Evolutionary conservation across 441 rosid species (phyloP).

Genomic region (Aquilaria agallochum): DNA sequence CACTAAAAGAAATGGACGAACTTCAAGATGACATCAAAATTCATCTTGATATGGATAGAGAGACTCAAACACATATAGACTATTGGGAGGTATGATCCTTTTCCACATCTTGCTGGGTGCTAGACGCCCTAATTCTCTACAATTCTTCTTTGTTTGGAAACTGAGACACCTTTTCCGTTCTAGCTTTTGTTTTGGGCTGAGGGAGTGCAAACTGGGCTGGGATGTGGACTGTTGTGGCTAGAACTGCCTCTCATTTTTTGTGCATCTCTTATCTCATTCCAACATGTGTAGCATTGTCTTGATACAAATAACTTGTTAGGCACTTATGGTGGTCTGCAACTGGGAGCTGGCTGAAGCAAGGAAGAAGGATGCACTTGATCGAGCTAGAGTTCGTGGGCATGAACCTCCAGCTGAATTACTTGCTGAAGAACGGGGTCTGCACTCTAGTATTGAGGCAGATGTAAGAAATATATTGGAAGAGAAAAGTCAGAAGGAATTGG

Average conservation of each 20-base stretch:
- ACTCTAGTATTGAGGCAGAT: slow-evolving; percentile 80
- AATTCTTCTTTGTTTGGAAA: no score
- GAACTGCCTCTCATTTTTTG: background rate
- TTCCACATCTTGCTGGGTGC: background rate
- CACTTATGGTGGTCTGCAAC: slow-evolving; percentile 81
- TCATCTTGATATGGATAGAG: slow-evolving; percentile 87
- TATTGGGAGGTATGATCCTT: slow-evolving; percentile 78
- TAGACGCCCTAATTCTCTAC: background rate
- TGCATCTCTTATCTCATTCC: background rate
- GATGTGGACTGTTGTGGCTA: background rate
- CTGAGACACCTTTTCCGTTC: no score
- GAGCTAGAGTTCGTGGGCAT: slow-evolving; percentile 93
- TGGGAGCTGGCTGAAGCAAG: slow-evolving; percentile 97
- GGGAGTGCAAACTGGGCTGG: no score
- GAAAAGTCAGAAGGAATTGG: slow-evolving; percentile 70
- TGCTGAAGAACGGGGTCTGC: slow-evolving; percentile 92
- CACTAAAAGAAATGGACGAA: slow-evolving; percentile 89
- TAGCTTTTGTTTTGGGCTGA: no score
- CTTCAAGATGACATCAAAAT: slow-evolving; percentile 90
- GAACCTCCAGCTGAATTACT: slow-evolving; percentile 90
- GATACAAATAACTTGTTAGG: slow-evolving; percentile 38
- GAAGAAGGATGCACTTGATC: slow-evolving; percentile 84
- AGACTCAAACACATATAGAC: slow-evolving; percentile 62
- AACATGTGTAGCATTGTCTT: slow-evolving; percentile 5
- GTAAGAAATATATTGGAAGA: slow-evolving; percentile 73